These are phyloP conservation scores for Medicago lupulina DNA, from an alignment of 306 rosid genomes.

Conservation along the genomic window DNA sequence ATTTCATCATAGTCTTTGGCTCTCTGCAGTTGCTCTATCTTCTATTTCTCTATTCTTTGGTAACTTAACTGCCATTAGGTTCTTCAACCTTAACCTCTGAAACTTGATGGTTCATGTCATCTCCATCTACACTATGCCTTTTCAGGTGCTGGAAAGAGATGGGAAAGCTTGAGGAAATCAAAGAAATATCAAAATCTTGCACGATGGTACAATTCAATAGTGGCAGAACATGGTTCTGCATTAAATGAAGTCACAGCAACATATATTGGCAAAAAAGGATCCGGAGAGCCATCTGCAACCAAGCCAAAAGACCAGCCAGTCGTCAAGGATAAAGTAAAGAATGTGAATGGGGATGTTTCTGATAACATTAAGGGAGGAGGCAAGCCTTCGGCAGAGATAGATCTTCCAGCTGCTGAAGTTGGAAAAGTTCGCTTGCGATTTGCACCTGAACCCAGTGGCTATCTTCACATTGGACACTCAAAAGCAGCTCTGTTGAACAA, in stretches of 20 bases:
- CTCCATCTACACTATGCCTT: constrained; percentile 16
- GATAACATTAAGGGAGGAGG: constrained; percentile 57
- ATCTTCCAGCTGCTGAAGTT: constrained; percentile 90
- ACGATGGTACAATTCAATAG: constrained; percentile 82
- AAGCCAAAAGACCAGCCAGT: constrained; percentile 54
- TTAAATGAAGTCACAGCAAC: constrained; percentile 62
- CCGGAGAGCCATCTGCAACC: constrained; percentile 56
- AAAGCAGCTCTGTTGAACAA: constrained; percentile 92
- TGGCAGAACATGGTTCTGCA: constrained; percentile 54
- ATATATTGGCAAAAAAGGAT: constrained; percentile 65
- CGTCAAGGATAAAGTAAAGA: constrained; percentile 45
- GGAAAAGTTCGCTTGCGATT: constrained; percentile 89
- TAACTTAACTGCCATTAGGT: constrained; percentile 7
- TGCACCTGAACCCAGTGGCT: constrained; percentile 98
- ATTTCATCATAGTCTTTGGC: neutral
- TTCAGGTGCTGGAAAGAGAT: constrained; percentile 82
- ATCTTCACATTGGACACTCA: constrained; percentile 97
- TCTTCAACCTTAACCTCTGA: constrained; percentile 1
- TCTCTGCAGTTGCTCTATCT: neutral
- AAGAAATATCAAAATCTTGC: constrained; percentile 81
- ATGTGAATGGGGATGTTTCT: constrained; percentile 52
- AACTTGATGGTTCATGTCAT: constrained; percentile 32
- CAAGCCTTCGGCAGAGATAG: constrained; percentile 64
- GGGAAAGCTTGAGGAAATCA: constrained; percentile 95
- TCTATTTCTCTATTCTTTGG: constrained; percentile 15